These are phyloP conservation scores for Sclerotinia borealis DNA, from an alignment of 2,329 filamentous ascomycete species.

Conservation along the genomic window DNA sequence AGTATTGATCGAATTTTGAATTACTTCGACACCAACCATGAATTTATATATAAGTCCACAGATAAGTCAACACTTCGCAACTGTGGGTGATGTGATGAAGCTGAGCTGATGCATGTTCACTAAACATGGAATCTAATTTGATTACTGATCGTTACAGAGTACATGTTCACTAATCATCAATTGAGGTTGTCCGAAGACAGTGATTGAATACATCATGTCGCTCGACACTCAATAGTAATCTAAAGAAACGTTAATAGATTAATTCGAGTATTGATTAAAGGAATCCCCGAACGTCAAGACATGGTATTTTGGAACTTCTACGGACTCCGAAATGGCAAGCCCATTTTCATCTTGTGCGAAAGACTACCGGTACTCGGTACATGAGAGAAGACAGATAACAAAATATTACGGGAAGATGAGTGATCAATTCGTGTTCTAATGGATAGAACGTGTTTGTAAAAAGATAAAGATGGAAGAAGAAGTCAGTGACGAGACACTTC, in stretches of 20 bases:
- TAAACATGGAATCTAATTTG: neutral
- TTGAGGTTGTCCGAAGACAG: neutral
- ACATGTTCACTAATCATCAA: neutral
- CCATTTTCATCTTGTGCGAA: neutral
- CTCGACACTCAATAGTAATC: neutral
- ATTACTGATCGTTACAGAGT: neutral
- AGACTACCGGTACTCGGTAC: too few species aligned
- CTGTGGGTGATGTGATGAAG: neutral
- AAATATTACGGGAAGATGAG: neutral
- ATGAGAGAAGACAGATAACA: neutral
- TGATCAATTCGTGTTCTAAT: neutral
- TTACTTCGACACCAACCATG: constrained; percentile 40
- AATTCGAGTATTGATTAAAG: neutral
- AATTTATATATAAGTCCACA: constrained; percentile 52
- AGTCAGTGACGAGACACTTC: too few species aligned
- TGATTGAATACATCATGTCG: neutral
- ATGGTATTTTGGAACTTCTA: neutral
- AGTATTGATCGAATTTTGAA: neutral
- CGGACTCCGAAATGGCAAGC: neutral
- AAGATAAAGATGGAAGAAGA: too few species aligned
- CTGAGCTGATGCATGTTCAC: neutral
- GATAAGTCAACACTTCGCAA: constrained; percentile 10
- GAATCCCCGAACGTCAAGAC: neutral
- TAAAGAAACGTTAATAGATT: neutral
- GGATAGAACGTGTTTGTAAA: neutral